Conservation (phyloP, 108 stramenopile genomes). For the Skeletonema menzelii region DNA sequence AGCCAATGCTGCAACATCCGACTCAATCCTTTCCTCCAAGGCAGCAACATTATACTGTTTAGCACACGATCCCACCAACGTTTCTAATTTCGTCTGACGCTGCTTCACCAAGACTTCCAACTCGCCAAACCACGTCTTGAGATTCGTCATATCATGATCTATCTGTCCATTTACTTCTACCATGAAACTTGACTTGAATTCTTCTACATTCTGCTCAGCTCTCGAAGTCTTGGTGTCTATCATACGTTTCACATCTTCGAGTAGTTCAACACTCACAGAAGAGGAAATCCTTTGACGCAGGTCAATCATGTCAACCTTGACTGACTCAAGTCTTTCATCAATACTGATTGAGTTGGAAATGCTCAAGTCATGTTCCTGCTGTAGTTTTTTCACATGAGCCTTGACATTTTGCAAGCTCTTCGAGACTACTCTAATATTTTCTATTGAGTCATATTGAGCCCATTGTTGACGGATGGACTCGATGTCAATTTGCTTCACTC, state of each 20-base stretch:
- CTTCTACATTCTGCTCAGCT: constrained; percentile 20
- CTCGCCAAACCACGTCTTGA: constrained; percentile 36
- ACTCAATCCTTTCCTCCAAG: constrained; percentile 33
- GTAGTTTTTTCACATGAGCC: constrained; percentile 13
- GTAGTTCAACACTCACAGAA: constrained; percentile 21
- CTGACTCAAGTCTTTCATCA: constrained; percentile 21
- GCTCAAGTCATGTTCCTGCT: constrained; percentile 24
- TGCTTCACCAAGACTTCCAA: constrained; percentile 42
- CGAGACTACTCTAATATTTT: background rate
- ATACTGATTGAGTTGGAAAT: constrained; percentile 22
- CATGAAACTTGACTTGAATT: constrained; percentile 15
- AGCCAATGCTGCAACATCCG: constrained; percentile 29
- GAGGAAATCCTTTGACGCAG: constrained; percentile 28
- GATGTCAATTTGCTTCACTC: background rate
- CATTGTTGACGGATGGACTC: background rate
- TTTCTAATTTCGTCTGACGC: constrained; percentile 42
- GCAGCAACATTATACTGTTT: constrained; percentile 32
- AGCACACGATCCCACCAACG: constrained; percentile 33
- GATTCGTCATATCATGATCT: constrained; percentile 18
- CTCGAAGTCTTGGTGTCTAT: constrained; percentile 6
- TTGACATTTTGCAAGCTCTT: constrained; percentile 10
- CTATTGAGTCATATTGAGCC: background rate
- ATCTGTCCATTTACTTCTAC: constrained; percentile 33
- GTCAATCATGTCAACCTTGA: constrained; percentile 31
- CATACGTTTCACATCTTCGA: constrained; percentile 21